Evolutionary conservation across 371 early-diverging fungal genomes (phyloP), one percentile per base, ranked within the genome.

Genomic region (Ordospora colligata): DNA sequence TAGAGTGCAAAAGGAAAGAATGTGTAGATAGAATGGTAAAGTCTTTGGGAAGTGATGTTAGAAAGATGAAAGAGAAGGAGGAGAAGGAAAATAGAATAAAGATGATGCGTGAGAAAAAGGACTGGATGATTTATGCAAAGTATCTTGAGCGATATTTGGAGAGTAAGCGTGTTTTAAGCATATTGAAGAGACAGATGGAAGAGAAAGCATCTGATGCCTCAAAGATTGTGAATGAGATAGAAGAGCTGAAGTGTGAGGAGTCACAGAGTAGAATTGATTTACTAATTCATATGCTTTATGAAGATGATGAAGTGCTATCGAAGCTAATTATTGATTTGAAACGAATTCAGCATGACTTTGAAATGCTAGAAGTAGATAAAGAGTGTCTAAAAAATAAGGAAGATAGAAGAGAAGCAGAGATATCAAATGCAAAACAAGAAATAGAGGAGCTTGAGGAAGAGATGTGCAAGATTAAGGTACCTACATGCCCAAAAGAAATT

Each of bases 211-310:
- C 67, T 40, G 66, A 50, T 44, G 58, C 52, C 19, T 11, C 64
- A 58, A 27, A 67, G 17, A 58, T 78, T 37, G 51, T 79, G 23
- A 44, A 74, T 17, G 58, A 79, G 62, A 84, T 78, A 50, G 69
- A 69, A 42, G 50, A 69, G 21, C 45, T 72, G 19, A 64, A 71
- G 45, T 50, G 50, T 12, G 69, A 75, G 51, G 70, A 77, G 9
- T 5, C 72, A 4, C 43, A 69, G 49, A n/a, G 32, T 6, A 65
- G 63, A 52, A 22, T 64, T 14, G 22, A 69, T 37, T 32, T 40
- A 7, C 7, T 44, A 62, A 52, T 52, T 47, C 23, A 54, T n/a
- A 50, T 47, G 17, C 49, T 74, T 43, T 19, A 49, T 22, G 49
- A 50, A 22, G 22, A 44, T 11, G 70, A 74, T 66, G 23, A 22